Evolutionary conservation across 331 rosid species (phyloP).

Genomic region (Quercus lobata): DNA sequence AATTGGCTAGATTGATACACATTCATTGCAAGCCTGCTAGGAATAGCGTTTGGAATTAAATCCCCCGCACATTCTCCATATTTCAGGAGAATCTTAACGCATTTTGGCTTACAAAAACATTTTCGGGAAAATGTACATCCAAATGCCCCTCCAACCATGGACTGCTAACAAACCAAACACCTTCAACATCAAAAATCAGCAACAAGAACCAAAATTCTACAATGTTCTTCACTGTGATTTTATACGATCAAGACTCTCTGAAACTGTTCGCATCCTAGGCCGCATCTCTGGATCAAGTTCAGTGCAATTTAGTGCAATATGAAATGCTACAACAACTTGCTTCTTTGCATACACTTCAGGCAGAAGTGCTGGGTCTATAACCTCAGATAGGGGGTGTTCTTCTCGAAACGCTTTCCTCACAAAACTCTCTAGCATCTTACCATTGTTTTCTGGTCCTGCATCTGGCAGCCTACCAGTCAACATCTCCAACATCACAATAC

Average conservation of each 20-base stretch:
- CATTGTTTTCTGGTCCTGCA: constrained; percentile 50
- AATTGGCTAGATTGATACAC: neutral
- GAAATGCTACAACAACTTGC: constrained; percentile 68
- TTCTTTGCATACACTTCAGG: constrained; percentile 66
- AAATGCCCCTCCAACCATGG: neutral
- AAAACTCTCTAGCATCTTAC: constrained; percentile 47
- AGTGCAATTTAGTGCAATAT: constrained; percentile 74
- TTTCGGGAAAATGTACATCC: constrained; percentile 4
- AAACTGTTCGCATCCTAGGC: constrained; percentile 73
- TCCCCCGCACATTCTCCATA: neutral
- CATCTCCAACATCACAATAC: constrained; percentile 65
- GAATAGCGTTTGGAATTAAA: neutral
- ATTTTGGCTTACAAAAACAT: neutral
- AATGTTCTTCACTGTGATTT: constrained; percentile 29
- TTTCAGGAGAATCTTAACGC: neutral
- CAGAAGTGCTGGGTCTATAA: constrained; percentile 67
- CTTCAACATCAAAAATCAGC: neutral
- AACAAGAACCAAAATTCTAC: constrained; percentile 11
- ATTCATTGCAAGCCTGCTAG: neutral
- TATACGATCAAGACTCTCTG: constrained; percentile 69
- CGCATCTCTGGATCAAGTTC: constrained; percentile 78
- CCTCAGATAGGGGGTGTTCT: constrained; percentile 63
- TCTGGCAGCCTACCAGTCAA: constrained; percentile 57
- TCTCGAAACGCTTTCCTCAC: constrained; percentile 65
- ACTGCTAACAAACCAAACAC: constrained; percentile 11